Conservation (phyloP, 768 basidiomycete genomes). For the Termitomyces sp. region DNA sequence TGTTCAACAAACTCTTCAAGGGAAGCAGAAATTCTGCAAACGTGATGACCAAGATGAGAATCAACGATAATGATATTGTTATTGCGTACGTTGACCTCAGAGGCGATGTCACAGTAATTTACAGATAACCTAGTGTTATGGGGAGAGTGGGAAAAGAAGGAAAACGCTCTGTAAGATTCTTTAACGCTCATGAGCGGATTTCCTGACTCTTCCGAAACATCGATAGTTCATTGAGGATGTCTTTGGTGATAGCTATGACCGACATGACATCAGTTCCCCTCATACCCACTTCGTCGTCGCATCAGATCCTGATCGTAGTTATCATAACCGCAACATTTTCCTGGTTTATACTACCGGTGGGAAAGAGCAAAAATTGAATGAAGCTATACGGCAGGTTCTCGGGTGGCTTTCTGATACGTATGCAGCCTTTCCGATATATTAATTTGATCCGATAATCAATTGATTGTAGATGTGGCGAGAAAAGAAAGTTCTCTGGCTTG, state of each 20-base stretch:
- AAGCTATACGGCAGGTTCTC: constrained; percentile 1
- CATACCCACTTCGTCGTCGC: constrained; percentile 3
- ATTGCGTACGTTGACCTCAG: constrained; percentile 3
- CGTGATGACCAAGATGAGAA: not conserved
- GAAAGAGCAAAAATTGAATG: constrained; percentile 7
- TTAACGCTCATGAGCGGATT: not conserved
- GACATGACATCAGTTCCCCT: not conserved
- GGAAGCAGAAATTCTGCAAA: not conserved
- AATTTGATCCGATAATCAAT: not conserved
- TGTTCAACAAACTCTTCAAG: constrained; percentile 2
- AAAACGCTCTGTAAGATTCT: constrained; percentile 4
- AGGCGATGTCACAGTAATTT: not conserved
- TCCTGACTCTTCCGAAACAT: not conserved
- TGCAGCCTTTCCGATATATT: not conserved
- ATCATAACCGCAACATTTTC: constrained; percentile 4
- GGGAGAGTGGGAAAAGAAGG: constrained; percentile 6
- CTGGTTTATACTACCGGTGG: constrained; percentile 4
- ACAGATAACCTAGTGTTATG: constrained; percentile 2
- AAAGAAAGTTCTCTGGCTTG: constrained; percentile 9
- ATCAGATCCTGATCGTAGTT: not conserved
- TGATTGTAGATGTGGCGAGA: not conserved
- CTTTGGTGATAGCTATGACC: not conserved
- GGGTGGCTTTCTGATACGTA: constrained; percentile 11
- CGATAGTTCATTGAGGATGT: constrained; percentile 5
- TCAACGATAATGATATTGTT: constrained; percentile 2